Evolutionary conservation across 306 rosid genomes (phyloP).

Genomic region (Prunus persica): DNA sequence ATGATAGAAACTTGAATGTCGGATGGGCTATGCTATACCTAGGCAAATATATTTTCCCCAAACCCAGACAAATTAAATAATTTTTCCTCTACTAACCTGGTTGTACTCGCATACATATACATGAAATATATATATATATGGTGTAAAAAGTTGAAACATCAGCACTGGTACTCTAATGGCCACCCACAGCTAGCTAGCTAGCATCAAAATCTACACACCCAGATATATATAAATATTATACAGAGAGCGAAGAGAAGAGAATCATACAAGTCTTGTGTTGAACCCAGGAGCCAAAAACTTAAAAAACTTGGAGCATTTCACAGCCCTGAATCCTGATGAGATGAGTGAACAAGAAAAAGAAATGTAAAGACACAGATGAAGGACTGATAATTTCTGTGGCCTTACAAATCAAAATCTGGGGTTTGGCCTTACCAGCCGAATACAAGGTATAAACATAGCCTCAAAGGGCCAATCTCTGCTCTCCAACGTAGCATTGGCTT

Average conservation of each 20-base stretch:
- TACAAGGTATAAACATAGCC: background rate
- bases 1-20: too few relatives aligned
- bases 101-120: too few relatives aligned
- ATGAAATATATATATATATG: too few relatives aligned
- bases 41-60: too few relatives aligned
- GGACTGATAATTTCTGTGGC: background rate
- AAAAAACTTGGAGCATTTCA: background rate
- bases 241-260: background rate
- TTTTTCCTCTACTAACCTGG: too few relatives aligned
- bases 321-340: background rate
- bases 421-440: background rate
- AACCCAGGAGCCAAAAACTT: background rate
- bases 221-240: too few relatives aligned
- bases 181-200: too few relatives aligned
- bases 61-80: too few relatives aligned
- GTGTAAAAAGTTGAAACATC: too few relatives aligned
- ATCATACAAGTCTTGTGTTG: background rate
- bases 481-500: background rate
- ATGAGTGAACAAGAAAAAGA: background rate
- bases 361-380: background rate
- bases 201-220: too few relatives aligned
- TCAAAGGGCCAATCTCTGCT: background rate
- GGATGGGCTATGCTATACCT: too few relatives aligned
- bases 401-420: background rate
- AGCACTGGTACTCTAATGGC: too few relatives aligned